Evolutionary conservation across 164 flowering plant genomes (phyloP), one percentile per base, ranked within the genome.

Genomic region (Chloranthus sessilifolius): DNA sequence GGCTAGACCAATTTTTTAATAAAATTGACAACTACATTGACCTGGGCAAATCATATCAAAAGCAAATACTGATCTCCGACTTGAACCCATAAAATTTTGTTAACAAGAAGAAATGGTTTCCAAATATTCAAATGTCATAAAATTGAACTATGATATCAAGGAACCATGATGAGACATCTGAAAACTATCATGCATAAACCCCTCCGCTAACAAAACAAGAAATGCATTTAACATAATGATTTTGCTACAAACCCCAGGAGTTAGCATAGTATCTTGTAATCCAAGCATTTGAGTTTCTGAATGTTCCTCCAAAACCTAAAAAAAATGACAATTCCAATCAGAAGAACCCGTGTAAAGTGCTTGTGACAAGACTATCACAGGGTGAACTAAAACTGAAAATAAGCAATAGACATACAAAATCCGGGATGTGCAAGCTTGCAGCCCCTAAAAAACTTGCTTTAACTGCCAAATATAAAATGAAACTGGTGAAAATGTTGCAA

Each of bases 241-340:
- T 33, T 11, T 27, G 46, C 26, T 40, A 63, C 72, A 22, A n/a
- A 86, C 90, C 80, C 81, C 83, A 52, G 95, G 95, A 45, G 90
- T 86, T 60, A 52, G 78, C 48, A 79, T 55, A 47, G 70, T 60
- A 50, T 83, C 86, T 26, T 63, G 78, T 58, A 64, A 60, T 26
- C 76, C 83, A 52, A 69, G 34, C 57, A 65, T 55, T 47, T 63
- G 84, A 37, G 72, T 50, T 23, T 81, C 74, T 44, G 84, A 73
- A 34, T 53, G 76, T 52, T 75, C 90, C 43, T 74, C 79, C 65
- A 72, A 58, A 53, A 63, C 71, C 88, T 81, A 59, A 27, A 47
- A 31, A 41, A 53, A 11, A 15, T 3, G 48, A 24, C n/a, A 2
- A 21, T 25, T 3, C 38, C n/a, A 54, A 26, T 24, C n/a, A 11